Base-by-base conservation (phyloP, 495 filamentous ascomycete genomes). In the Penicillium simplicissimum region DNA sequence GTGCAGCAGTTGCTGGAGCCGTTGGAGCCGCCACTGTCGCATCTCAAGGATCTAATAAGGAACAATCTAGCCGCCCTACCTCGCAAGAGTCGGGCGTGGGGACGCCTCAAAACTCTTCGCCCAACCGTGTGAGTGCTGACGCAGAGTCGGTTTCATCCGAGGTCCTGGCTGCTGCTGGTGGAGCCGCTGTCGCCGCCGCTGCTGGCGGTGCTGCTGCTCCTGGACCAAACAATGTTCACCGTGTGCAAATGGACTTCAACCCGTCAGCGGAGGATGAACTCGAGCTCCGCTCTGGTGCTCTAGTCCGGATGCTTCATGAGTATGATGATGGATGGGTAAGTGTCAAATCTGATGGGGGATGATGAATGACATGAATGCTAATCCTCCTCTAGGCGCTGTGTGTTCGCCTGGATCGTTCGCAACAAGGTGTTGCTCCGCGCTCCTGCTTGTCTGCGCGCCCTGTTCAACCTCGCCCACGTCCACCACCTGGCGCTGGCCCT, bases 311-410 rank as follows among this genome's bases (percentile, higher is more conserved):
- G 62, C 74, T 98, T 37, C 92, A 98, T 65, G 94, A 97, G 74
- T 99, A 98, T 72, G 96, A 99, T 71, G 95, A 99, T 80, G 95
- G 95, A 71, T 99, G 95, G 95, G 90, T 92, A 86, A 82, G 88
- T 82, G 14, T 8, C 58, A 13, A 11, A 47, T 34, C 25, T 33
- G 57, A 1, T 6, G 31, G 45, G 13, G 23, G 2, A 13, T 14
- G 2, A 40, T 55, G 43, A 45, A 31, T 37, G 34, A 36, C 13
- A 58, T 52, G 8, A 31, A 21, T 52, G 67, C 81, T 84, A 81
- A 86, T 69, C 21, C 62, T 7, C 62, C 3, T 36, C 8, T 40
- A 93, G 90, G 91, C 93, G 64, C 90, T 97, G 55, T 98, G 95
- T 74, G 87, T 90, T 67, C 89, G 90, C 61, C 85, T 98, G 51